A percentile compares a stretch with the other conserved stretches of the same genome.
phyloP scores from a whole-genome alignment of 805 yeast genomes.

The Candida tammaniensis region DNA sequence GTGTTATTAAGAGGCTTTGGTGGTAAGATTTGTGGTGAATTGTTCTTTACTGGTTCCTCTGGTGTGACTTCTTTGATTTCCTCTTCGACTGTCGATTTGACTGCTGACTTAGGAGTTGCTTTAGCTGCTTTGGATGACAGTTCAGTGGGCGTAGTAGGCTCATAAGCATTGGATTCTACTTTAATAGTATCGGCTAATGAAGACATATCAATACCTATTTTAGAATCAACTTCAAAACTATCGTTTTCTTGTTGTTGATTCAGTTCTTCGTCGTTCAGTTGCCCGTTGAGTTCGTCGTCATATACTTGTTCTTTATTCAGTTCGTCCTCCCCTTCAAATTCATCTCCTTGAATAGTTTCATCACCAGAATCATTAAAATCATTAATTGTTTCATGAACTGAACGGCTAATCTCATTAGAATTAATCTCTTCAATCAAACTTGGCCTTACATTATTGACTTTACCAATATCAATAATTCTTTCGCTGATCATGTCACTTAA shows the following conservation, averaged over 20 bases:
- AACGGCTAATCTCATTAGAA: too few relatives aligned
- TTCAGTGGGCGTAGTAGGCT: too few relatives aligned
- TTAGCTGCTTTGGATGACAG: too few relatives aligned
- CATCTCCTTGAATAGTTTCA: conserved; percentile 1
- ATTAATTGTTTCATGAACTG: too few relatives aligned
- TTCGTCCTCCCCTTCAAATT: background rate
- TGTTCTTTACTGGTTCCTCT: too few relatives aligned
- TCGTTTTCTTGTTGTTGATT: background rate
- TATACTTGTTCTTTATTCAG: background rate
- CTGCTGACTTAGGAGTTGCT: background rate
- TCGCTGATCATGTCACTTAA: conserved; percentile 25
- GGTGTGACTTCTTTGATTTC: conserved; percentile 4
- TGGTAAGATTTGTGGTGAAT: conserved; percentile 4
- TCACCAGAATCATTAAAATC: conserved; percentile 2
- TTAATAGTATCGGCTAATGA: conserved; percentile 9
- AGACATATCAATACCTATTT: conserved; percentile 6
- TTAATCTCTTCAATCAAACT: conserved; percentile 13
- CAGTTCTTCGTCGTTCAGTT: conserved; percentile 1
- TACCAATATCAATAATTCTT: conserved; percentile 29
- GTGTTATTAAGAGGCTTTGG: conserved; percentile 9
- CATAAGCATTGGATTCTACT: background rate
- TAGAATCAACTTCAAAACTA: background rate
- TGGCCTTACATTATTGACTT: conserved; percentile 21
- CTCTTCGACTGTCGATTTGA: conserved; percentile 4
- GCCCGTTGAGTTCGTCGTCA: too few relatives aligned